Evolutionary conservation across 352 stramenopile genomes (phyloP), one percentile per base, ranked within the genome.

Genomic region (Phytophthora europaea): DNA sequence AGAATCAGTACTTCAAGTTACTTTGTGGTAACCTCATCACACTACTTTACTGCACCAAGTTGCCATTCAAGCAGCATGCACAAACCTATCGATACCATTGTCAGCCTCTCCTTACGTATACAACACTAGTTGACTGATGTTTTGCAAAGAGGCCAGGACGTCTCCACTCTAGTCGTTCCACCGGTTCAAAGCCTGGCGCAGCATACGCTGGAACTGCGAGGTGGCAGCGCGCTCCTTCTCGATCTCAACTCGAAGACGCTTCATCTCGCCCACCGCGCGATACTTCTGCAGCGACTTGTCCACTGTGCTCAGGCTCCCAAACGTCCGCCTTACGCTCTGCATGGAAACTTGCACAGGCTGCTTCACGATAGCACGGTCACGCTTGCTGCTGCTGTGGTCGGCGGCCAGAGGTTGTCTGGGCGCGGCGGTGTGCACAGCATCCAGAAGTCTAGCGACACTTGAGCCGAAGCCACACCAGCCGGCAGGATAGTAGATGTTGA

Each of bases 151-250:
- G 18, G 15, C 43, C 6, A 22, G 15, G 16, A 23, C 43, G 18
- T 50, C 18, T 18, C 51, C 52, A 43, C 18, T 54, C 67, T 79
- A 79, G 16, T 75, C 59, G 43, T 85, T 67, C 82, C 83, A 92
- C 16, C 77, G 76, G 31, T 72, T 66, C 34, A 94, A 56, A 56
- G 90, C 85, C 31, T 80, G 81, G 8, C 76, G 81, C 9, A 94
- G 75, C 73, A 91, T 85, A 51, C 83, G 83, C 62, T 92, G 81
- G 69, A 83, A 94, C 33, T 80, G 75, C 4, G 81, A 78, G 1
- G 83, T 71, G 4, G 80, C 78, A 3, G 70, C 78, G 20, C 72
- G 76, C 31, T 94, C 84, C 31, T 77, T 85, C 18, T 84, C 70
- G 50, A 93, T 89, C 60, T 88, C 80, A 1, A 86, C 64, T 43